Percentiles rank a stretch among this genome's conserved stretches.
Conservation (phyloP, 2,329 filamentous ascomycete genomes). For the Pseudocercospora cruenta region DNA sequence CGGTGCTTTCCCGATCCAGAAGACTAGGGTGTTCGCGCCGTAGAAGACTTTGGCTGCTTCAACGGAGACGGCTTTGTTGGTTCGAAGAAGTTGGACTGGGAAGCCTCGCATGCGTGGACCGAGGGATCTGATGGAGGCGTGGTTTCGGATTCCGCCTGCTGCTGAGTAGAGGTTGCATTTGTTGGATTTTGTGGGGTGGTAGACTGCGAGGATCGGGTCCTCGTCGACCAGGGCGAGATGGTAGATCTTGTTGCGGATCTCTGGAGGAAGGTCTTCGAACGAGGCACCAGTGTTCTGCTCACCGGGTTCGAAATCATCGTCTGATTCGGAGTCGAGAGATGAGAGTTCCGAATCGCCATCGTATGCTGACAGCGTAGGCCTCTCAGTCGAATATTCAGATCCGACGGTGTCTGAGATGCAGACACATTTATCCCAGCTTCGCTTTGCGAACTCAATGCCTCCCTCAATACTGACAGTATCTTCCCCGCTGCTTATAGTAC, state of each 20-base stretch:
- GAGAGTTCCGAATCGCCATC: neutral
- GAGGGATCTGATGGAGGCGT: neutral
- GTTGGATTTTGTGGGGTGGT: neutral
- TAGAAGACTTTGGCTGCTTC: neutral
- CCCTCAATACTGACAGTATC: neutral
- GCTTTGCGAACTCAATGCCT: neutral
- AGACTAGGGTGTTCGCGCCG: neutral
- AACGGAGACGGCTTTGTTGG: neutral
- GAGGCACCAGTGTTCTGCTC: neutral
- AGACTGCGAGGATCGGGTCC: neutral
- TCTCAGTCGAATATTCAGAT: neutral
- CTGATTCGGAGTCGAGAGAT: neutral
- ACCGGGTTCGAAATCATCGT: neutral
- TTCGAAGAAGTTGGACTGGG: neutral
- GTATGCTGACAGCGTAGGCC: neutral
- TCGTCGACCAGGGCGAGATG: neutral
- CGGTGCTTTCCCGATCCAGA: neutral
- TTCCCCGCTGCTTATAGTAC: too few species aligned
- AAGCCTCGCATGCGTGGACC: neutral
- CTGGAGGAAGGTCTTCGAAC: neutral
- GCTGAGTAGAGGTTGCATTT: neutral
- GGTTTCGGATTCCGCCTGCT: neutral
- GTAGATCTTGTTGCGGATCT: neutral
- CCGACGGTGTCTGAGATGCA: neutral
- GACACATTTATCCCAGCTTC: neutral